phyloP scores from a whole-genome alignment of 768 basidiomycete genomes.

The Pleurotus pulmonarius region DNA sequence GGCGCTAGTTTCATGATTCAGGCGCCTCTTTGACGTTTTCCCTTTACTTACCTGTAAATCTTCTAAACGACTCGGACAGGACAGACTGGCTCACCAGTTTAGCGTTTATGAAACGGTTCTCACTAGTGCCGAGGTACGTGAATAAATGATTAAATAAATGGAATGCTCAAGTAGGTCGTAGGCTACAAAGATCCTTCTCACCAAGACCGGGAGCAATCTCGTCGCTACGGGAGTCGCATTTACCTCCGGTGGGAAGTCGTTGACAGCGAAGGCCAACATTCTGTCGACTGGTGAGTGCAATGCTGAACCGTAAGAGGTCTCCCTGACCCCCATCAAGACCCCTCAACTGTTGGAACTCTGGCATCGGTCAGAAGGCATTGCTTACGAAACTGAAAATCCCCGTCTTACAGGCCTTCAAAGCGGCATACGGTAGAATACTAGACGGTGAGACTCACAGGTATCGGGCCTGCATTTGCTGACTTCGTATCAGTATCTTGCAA shows the following conservation, averaged over 20 bases:
- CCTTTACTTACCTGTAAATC: too few relatives aligned
- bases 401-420: slow-evolving; percentile 24
- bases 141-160: slow-evolving; percentile 7
- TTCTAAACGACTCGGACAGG: too few relatives aligned
- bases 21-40: too few relatives aligned
- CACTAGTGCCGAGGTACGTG: slow-evolving; percentile 17
- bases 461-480: too few relatives aligned
- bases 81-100: too few relatives aligned
- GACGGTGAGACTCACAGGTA: too few relatives aligned
- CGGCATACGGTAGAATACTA: too few relatives aligned
- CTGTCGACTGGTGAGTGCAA: slow-evolving; percentile 23
- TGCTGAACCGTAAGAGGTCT: neutral
- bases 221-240: slow-evolving; percentile 8
- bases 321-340: slow-evolving; percentile 11
- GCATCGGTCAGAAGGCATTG: slow-evolving; percentile 29
- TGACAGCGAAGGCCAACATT: slow-evolving; percentile 29
- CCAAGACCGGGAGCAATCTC: slow-evolving; percentile 1
- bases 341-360: slow-evolving; percentile 47
- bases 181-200: slow-evolving; percentile 2
- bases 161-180: slow-evolving; percentile 6
- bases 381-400: slow-evolving; percentile 23
- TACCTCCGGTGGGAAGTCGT: slow-evolving; percentile 10
- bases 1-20: too few relatives aligned
- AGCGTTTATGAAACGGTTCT: slow-evolving; percentile 12
- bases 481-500: too few relatives aligned